Evolutionary conservation across 345 rosid species (phyloP).

Genomic region (Physaria fendleri): DNA sequence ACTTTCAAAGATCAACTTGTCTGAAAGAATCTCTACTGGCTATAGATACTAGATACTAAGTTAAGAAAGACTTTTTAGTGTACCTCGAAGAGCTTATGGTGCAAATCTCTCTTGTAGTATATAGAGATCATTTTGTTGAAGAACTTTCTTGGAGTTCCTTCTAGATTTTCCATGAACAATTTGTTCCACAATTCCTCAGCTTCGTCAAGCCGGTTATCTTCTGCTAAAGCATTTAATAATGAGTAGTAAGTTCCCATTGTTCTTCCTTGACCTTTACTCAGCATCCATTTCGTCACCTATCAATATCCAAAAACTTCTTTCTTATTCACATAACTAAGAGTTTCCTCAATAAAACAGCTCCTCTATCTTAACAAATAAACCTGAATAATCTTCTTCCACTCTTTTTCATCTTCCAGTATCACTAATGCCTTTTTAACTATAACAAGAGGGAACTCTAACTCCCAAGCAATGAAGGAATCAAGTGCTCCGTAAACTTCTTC

Average conservation of each 20-base stretch:
- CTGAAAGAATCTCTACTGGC: background rate
- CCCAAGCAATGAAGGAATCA: conserved; percentile 94
- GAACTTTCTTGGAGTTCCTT: conserved; percentile 69
- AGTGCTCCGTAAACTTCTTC: conserved; percentile 94
- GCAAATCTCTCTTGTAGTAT: conserved; percentile 71
- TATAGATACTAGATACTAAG: background rate
- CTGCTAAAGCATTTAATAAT: conserved; percentile 68
- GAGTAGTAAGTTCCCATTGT: conserved; percentile 84
- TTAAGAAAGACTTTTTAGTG: background rate
- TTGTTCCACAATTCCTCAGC: conserved; percentile 84
- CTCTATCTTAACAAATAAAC: conserved; percentile 14
- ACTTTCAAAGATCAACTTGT: background rate
- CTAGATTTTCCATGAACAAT: conserved; percentile 55
- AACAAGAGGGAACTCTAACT: conserved; percentile 81
- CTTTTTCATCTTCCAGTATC: conserved; percentile 60
- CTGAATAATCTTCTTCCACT: conserved; percentile 95
- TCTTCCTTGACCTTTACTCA: conserved; percentile 95
- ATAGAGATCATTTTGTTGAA: conserved; percentile 70
- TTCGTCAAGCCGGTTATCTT: conserved; percentile 84
- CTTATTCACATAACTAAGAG: background rate
- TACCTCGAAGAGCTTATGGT: conserved; percentile 85
- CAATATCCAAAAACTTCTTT: background rate
- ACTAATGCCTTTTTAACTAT: conserved; percentile 86
- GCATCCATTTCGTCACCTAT: conserved; percentile 91
- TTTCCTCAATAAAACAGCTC: background rate